Evolutionary conservation across 805 yeast genomes (phyloP).

Genomic region (Candida ovalis): DNA sequence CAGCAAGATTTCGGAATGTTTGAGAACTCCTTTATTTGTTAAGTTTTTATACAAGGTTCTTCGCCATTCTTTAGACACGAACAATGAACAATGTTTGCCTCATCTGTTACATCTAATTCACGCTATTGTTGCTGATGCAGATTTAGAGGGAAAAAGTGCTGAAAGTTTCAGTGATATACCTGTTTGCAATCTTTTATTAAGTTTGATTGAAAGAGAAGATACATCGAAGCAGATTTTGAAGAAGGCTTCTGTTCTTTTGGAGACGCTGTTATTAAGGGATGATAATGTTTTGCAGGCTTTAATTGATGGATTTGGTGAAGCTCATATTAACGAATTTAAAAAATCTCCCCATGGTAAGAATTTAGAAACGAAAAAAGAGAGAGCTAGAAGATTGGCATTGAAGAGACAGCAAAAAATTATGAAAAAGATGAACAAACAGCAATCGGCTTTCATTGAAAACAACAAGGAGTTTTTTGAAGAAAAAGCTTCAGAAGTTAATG

Average conservation of each 20-base stretch:
- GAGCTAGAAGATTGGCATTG: slow-evolving; percentile 53
- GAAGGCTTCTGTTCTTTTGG: slow-evolving; percentile 58
- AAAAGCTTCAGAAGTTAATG: neutral
- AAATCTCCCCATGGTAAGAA: slow-evolving; percentile 39
- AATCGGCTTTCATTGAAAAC: slow-evolving; percentile 39
- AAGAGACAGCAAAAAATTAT: slow-evolving; percentile 59
- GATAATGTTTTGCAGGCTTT: slow-evolving; percentile 48
- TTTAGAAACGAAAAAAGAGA: slow-evolving; percentile 53
- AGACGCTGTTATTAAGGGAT: slow-evolving; percentile 46
- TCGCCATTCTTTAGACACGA: slow-evolving; percentile 45
- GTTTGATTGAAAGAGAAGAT: slow-evolving; percentile 43
- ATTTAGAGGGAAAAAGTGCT: slow-evolving; percentile 37
- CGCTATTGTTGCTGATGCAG: slow-evolving; percentile 46
- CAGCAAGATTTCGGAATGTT: slow-evolving; percentile 42
- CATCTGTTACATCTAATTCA: slow-evolving; percentile 66
- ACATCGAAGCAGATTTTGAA: slow-evolving; percentile 45
- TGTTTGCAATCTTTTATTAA: slow-evolving; percentile 50
- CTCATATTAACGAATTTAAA: slow-evolving; percentile 46
- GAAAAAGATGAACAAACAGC: slow-evolving; percentile 57
- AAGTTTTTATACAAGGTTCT: slow-evolving; percentile 57
- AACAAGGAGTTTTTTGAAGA: slow-evolving; percentile 31
- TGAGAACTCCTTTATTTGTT: slow-evolving; percentile 50
- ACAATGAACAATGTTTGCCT: slow-evolving; percentile 52
- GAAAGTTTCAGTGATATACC: slow-evolving; percentile 47
- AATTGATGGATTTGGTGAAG: slow-evolving; percentile 54